Evolutionary conservation across 1,284 basidiomycete genomes (phyloP).

Genomic region (Trametes hirsuta): DNA sequence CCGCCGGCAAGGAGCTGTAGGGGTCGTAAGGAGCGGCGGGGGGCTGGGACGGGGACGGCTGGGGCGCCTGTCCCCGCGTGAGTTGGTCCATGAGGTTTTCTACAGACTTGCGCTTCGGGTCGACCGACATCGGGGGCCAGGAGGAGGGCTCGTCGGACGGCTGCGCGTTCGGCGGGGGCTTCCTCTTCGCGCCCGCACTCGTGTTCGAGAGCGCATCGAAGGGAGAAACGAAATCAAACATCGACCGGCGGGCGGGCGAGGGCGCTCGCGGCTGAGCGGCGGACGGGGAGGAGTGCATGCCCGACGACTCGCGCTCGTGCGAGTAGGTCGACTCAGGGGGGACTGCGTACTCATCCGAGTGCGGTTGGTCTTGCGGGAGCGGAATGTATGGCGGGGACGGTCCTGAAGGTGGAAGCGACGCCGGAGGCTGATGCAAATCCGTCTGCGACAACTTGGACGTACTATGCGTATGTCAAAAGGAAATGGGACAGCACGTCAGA

Average conservation of each 20-base stretch:
- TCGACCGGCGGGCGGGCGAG: slow-evolving; percentile 71
- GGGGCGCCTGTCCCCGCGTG: slow-evolving; percentile 54
- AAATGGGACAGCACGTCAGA: background rate
- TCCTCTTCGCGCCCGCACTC: slow-evolving; percentile 57
- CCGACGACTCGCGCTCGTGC: slow-evolving; percentile 39
- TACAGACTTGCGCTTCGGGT: slow-evolving; percentile 78
- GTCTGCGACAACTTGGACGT: slow-evolving; percentile 56
- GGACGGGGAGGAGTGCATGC: slow-evolving; percentile 18
- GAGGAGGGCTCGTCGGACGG: slow-evolving; percentile 51
- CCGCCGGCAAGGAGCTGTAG: slow-evolving; percentile 45
- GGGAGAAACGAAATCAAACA: slow-evolving; percentile 83
- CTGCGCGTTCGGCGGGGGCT: slow-evolving; percentile 50
- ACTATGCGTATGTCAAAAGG: slow-evolving; percentile 33
- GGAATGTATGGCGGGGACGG: slow-evolving; percentile 52
- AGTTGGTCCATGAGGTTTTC: slow-evolving; percentile 77
- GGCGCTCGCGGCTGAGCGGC: slow-evolving; percentile 51
- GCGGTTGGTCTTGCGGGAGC: slow-evolving; percentile 31
- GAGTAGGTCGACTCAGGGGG: slow-evolving; percentile 47
- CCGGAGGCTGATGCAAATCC: slow-evolving; percentile 49
- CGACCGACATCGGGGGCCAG: slow-evolving; percentile 52
- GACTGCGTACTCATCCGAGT: slow-evolving; percentile 38
- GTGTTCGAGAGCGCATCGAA: slow-evolving; percentile 69
- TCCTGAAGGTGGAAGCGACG: slow-evolving; percentile 41
- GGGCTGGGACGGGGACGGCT: slow-evolving; percentile 39
- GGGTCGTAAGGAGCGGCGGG: slow-evolving; percentile 42